Evolutionary conservation across 768 basidiomycete species (phyloP).

Genomic region (Leccinum imitatum): DNA sequence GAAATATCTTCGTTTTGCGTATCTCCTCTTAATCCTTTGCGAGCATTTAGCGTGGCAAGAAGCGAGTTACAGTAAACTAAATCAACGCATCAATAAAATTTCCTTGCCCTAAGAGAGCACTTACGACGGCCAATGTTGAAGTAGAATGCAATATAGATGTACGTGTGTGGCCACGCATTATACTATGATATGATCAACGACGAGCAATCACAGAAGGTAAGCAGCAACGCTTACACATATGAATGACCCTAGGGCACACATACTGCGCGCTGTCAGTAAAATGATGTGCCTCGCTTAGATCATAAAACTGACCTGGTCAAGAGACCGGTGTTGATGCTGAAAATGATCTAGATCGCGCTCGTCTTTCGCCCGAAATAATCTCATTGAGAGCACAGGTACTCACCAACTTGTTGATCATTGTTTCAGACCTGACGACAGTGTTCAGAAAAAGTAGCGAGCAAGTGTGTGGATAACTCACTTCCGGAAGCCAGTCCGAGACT

Average conservation of each 20-base stretch:
- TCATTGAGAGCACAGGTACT: neutral
- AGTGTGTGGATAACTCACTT: constrained; percentile 25
- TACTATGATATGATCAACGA: constrained; percentile 37
- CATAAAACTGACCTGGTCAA: constrained; percentile 31
- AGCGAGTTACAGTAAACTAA: constrained; percentile 61
- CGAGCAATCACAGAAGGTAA: neutral
- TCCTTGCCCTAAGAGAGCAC: constrained; percentile 21
- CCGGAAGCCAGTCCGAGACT: constrained; percentile 52
- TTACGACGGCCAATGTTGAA: constrained; percentile 58
- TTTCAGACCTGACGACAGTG: constrained; percentile 38
- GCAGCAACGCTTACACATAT: constrained; percentile 38
- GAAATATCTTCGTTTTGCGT: constrained; percentile 13
- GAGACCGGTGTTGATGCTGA: constrained; percentile 46
- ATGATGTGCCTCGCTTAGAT: neutral
- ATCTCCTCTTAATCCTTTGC: constrained; percentile 43
- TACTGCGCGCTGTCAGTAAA: constrained; percentile 23
- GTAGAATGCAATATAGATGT: constrained; percentile 60
- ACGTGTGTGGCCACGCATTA: constrained; percentile 43
- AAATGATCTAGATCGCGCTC: constrained; percentile 41
- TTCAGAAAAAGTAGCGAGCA: neutral
- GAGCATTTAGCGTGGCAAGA: constrained; percentile 58
- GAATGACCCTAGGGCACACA: constrained; percentile 58
- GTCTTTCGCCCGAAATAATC: neutral
- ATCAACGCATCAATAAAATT: neutral
- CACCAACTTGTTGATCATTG: constrained; percentile 48